Evolutionary conservation across 257 asterid species (phyloP).

Genomic region (Verbascum thapsus): DNA sequence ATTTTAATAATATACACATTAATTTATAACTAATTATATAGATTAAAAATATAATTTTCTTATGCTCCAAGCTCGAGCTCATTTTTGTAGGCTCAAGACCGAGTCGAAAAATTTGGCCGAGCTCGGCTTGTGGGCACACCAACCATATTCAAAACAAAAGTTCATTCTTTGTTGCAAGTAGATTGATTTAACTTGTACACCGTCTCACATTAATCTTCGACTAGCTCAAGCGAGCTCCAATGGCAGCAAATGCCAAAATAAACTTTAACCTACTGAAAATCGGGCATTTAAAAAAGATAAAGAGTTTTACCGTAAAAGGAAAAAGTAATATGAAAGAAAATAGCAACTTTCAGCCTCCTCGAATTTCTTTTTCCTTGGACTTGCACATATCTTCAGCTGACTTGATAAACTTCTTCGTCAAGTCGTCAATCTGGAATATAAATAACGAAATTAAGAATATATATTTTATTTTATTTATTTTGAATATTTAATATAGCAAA

Average conservation of each 20-base stretch:
- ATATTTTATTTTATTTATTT: too few species aligned
- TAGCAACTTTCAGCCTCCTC: slow-evolving; percentile 47
- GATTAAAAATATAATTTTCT: too few species aligned
- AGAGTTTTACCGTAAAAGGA: not conserved
- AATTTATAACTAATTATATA: too few species aligned
- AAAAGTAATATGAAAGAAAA: slow-evolving; percentile 22
- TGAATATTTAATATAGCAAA: not conserved
- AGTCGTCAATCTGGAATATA: slow-evolving; percentile 69
- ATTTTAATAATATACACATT: too few species aligned
- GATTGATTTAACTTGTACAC: not conserved
- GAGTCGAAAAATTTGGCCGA: too few species aligned
- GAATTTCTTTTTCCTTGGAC: slow-evolving; percentile 87
- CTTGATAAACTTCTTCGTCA: slow-evolving; percentile 86
- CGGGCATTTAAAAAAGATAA: slow-evolving; percentile 2
- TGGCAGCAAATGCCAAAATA: not conserved
- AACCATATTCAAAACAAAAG: too few species aligned
- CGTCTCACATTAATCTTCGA: not conserved
- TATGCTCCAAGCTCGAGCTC: too few species aligned
- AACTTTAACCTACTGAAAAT: not conserved
- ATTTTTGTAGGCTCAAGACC: too few species aligned
- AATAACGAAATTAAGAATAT: slow-evolving; percentile 14
- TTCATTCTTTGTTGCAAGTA: not conserved
- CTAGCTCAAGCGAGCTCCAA: slow-evolving; percentile 4
- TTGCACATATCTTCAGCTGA: slow-evolving; percentile 96
- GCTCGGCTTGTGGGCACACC: too few species aligned